Percentiles rank a stretch among this genome's conserved stretches.
These are phyloP conservation scores for Ormosia semicastrata DNA, from an alignment of 306 rosid genomes.

Conservation along the genomic window DNA sequence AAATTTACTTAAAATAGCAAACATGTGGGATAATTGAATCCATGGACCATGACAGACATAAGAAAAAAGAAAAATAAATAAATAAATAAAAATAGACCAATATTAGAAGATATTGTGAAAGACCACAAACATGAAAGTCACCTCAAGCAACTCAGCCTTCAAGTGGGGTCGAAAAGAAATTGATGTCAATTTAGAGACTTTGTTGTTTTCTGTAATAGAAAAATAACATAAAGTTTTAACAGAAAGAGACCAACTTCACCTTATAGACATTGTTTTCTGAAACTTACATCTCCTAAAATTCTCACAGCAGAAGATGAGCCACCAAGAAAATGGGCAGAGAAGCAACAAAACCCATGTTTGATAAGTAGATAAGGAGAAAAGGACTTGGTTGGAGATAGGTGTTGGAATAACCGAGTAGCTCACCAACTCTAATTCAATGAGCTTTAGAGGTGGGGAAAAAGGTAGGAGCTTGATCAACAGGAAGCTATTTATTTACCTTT, in stretches of 20 bases:
- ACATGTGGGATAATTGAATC: slow-evolving; percentile 31
- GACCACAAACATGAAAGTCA: slow-evolving; percentile 36
- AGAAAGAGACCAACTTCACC: slow-evolving; percentile 2
- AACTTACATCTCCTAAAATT: slow-evolving; percentile 4
- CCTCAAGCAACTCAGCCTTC: slow-evolving; percentile 32
- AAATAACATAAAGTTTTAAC: background rate
- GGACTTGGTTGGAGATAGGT: slow-evolving; percentile 9
- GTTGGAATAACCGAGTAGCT: too few species aligned
- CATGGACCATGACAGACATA: slow-evolving; percentile 19
- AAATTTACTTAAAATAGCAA: too few species aligned
- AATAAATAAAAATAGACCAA: background rate
- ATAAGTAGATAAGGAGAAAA: slow-evolving; percentile 19
- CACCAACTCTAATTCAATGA: slow-evolving; percentile 21
- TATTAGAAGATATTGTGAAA: slow-evolving; percentile 23
- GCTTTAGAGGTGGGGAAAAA: background rate
- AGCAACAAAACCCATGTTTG: slow-evolving; percentile 18
- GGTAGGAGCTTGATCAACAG: slow-evolving; percentile 12
- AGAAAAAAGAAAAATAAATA: background rate
- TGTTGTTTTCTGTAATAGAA: slow-evolving; percentile 27
- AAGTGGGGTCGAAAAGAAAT: slow-evolving; percentile 12
- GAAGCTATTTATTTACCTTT: slow-evolving; percentile 17
- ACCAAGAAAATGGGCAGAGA: slow-evolving; percentile 44
- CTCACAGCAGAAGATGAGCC: slow-evolving; percentile 22
- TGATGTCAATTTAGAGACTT: slow-evolving; percentile 27
- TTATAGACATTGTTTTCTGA: background rate